Percentiles rank a stretch among this genome's conserved stretches.
Conservation (phyloP, 768 basidiomycete genomes). For the Inosperma sp. region DNA sequence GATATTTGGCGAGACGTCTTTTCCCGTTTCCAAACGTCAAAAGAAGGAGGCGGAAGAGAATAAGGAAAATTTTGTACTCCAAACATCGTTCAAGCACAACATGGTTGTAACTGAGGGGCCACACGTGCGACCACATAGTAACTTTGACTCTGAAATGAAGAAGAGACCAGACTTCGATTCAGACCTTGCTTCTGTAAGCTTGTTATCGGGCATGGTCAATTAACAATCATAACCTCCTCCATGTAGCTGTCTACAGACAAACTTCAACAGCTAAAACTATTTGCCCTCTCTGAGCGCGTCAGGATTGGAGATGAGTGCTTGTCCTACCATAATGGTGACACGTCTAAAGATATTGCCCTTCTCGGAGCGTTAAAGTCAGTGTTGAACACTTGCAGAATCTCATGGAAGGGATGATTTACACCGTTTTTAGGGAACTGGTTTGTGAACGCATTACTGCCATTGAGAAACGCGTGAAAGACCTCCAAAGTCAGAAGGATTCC, state of each 20-base stretch:
- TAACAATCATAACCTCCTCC: background rate
- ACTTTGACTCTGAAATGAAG: background rate
- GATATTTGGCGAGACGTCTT: constrained; percentile 26
- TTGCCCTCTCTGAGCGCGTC: constrained; percentile 30
- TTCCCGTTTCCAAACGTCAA: constrained; percentile 31
- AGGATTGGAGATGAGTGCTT: constrained; percentile 25
- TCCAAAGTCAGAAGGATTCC: too few species aligned
- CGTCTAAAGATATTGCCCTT: constrained; percentile 34
- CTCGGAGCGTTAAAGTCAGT: constrained; percentile 41
- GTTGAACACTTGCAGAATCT: background rate
- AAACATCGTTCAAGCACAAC: too few species aligned
- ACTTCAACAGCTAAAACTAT: constrained; percentile 27
- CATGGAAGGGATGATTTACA: background rate
- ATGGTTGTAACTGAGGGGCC: background rate
- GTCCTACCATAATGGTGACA: constrained; percentile 23
- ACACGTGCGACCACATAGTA: background rate
- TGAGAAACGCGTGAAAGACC: background rate
- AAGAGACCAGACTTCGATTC: constrained; percentile 1
- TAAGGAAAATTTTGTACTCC: constrained; percentile 40
- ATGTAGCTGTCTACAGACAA: constrained; percentile 30
- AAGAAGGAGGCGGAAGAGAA: constrained; percentile 25
- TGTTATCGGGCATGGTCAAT: background rate
- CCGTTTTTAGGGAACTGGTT: constrained; percentile 14
- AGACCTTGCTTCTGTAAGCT: constrained; percentile 16
- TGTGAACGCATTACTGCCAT: constrained; percentile 13